Percentiles rank a stretch among this genome's conserved stretches.
Evolutionary conservation across 768 basidiomycete species (phyloP).

Genomic region (Trametes meyenii): DNA sequence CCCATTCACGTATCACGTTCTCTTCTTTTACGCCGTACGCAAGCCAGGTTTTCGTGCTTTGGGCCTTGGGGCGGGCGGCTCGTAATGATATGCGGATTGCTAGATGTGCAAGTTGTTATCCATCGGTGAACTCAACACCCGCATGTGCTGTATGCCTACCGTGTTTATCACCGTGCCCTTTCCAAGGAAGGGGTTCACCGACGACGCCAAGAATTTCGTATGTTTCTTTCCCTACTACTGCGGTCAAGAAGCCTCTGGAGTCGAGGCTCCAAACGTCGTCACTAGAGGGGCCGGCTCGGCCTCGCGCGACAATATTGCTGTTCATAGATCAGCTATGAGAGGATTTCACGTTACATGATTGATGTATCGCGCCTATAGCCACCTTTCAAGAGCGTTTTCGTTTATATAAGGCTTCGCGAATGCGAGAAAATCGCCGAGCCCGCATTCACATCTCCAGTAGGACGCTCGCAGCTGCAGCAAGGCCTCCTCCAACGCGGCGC

Average conservation of each 20-base stretch:
- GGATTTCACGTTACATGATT: background rate
- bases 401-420: constrained; percentile 36
- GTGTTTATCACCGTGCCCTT: constrained; percentile 46
- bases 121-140: constrained; percentile 6
- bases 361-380: background rate
- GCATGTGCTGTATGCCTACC: constrained; percentile 41
- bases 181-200: constrained; percentile 54
- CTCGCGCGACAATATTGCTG: constrained; percentile 26
- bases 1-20: constrained; percentile 52
- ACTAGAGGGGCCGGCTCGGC: constrained; percentile 18
- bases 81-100: constrained; percentile 52
- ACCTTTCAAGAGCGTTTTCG: constrained; percentile 34
- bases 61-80: constrained; percentile 38
- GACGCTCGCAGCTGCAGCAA: constrained; percentile 46
- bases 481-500: constrained; percentile 39
- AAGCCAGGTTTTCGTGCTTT: constrained; percentile 8
- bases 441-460: constrained; percentile 49
- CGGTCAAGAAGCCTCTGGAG: constrained; percentile 57
- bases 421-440: constrained; percentile 47
- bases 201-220: constrained; percentile 65
- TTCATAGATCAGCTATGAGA: background rate
- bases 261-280: constrained; percentile 77
- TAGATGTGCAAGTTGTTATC: constrained; percentile 30
- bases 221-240: constrained; percentile 56
- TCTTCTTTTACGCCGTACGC: constrained; percentile 42